Evolutionary conservation across 306 rosid genomes (phyloP).

Genomic region (Aeschynomene evenia): DNA sequence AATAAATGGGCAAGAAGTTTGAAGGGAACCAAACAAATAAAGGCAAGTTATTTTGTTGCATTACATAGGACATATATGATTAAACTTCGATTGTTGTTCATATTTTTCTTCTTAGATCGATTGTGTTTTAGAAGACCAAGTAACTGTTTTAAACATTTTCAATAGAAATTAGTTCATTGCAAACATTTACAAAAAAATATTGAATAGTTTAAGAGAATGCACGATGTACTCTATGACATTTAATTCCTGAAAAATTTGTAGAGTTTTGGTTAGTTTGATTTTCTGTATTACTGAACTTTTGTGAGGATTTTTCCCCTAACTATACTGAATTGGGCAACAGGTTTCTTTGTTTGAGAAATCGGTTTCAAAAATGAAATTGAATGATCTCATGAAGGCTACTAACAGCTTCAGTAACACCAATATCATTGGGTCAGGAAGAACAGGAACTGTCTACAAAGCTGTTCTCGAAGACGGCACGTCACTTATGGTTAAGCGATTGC

Average conservation of each 20-base stretch:
- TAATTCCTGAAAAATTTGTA: neutral
- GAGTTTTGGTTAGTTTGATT: neutral
- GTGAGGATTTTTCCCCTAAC: conserved; percentile 16
- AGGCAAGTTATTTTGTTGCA: conserved; percentile 51
- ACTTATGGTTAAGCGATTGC: conserved; percentile 90
- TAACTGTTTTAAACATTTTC: neutral
- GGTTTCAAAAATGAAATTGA: conserved; percentile 75
- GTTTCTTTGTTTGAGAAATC: conserved; percentile 88
- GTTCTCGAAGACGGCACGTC: conserved; percentile 71
- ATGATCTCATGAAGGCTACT: conserved; percentile 95
- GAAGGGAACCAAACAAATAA: conserved; percentile 71
- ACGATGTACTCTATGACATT: neutral
- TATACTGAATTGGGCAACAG: conserved; percentile 45
- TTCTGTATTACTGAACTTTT: neutral
- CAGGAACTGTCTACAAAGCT: conserved; percentile 83
- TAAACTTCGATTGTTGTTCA: neutral
- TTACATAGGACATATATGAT: neutral
- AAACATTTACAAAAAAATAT: neutral
- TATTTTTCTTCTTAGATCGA: conserved; percentile 17
- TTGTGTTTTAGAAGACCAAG: conserved; percentile 8
- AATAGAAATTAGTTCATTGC: neutral
- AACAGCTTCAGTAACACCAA: conserved; percentile 68
- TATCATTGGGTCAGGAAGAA: conserved; percentile 80
- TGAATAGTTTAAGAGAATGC: neutral
- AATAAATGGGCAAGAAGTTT: conserved; percentile 92